Evolutionary conservation across 352 stramenopile species (phyloP).

Genomic region (Blastocystis sp.): DNA sequence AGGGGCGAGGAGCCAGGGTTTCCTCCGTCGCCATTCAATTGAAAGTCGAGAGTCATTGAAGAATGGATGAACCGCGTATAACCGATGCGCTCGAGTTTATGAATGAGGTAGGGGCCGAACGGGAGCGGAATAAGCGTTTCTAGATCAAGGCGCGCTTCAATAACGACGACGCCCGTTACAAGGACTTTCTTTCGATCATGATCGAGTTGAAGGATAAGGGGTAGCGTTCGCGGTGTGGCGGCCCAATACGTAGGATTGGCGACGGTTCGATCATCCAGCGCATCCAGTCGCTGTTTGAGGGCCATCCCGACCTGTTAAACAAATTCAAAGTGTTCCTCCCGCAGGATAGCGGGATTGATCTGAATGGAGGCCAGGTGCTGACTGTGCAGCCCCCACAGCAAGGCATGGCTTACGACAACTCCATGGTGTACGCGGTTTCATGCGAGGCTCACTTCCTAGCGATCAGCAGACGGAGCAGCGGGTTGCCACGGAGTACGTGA

Average conservation of each 20-base stretch:
- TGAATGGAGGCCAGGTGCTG: conserved; percentile 15
- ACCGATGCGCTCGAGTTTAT: conserved; percentile 32
- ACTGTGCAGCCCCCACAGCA: background rate
- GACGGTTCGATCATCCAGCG: conserved; percentile 16
- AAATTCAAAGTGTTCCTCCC: conserved; percentile 59
- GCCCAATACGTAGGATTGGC: background rate
- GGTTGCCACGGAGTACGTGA: conserved; percentile 70
- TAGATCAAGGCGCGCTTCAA: conserved; percentile 39
- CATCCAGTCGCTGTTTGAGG: conserved; percentile 51
- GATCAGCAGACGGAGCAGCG: conserved; percentile 4
- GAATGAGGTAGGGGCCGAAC: conserved; percentile 6
- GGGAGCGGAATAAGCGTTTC: background rate
- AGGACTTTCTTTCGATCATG: conserved; percentile 37
- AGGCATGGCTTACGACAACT: background rate
- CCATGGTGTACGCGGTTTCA: background rate
- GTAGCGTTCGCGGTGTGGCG: background rate
- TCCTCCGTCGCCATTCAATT: background rate
- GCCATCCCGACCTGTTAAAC: conserved; percentile 26
- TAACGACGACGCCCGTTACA: conserved; percentile 37
- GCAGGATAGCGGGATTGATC: conserved; percentile 23
- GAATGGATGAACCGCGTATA: conserved; percentile 23
- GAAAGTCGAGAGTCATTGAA: background rate
- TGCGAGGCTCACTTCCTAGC: background rate
- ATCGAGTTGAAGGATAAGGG: conserved; percentile 37
- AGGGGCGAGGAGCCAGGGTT: background rate